phyloP scores from a whole-genome alignment of 495 filamentous ascomycete species.

The Entonaema liquescens region DNA sequence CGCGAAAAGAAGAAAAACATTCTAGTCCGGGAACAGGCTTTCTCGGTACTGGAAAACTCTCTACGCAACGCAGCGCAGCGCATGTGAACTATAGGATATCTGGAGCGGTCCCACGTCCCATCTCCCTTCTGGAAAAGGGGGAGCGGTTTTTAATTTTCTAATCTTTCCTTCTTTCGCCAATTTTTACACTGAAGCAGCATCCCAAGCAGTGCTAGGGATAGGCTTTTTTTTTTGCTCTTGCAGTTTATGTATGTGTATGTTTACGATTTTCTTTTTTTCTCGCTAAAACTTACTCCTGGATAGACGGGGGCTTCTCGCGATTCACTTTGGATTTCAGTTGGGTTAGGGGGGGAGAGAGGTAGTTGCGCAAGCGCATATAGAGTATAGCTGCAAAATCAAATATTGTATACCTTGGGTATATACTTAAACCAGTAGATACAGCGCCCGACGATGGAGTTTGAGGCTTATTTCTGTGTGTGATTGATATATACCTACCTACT shows the following conservation, averaged over 20 bases:
- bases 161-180: background rate
- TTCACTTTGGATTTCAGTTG: background rate
- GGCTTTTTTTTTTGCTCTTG: background rate
- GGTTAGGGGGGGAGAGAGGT: background rate
- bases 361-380: background rate
- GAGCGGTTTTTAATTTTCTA: background rate
- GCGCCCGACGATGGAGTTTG: too few species aligned
- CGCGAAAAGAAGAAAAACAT: background rate
- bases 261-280: background rate
- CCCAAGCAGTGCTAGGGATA: background rate
- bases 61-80: background rate
- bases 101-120: background rate
- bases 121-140: background rate
- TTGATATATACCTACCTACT: too few species aligned
- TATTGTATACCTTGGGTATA: background rate
- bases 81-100: background rate
- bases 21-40: background rate
- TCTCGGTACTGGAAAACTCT: background rate
- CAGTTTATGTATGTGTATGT: background rate
- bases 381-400: background rate
- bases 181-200: too few species aligned
- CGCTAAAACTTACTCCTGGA: background rate
- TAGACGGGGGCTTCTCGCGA: conserved; percentile 2
- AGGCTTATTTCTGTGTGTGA: too few species aligned
- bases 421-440: background rate